Conservation (phyloP, 768 basidiomycete species). For the Lactarius sp. region DNA sequence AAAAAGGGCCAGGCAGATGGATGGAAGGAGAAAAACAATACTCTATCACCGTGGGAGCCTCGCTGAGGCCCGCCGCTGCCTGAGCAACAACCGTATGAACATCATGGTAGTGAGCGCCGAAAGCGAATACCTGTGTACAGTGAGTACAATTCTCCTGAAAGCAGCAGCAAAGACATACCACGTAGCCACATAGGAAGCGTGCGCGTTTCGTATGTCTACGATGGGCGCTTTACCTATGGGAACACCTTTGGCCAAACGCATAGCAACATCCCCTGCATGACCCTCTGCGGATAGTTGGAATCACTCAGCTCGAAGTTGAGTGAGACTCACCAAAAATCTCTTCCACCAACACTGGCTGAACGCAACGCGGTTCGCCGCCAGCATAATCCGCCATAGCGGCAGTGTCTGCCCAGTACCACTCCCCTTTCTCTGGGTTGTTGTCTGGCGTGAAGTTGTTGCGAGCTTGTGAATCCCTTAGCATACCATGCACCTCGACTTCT, state of each 20-base stretch:
- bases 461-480: slow-evolving; percentile 74
- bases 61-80: slow-evolving; percentile 47
- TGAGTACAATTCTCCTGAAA: not conserved
- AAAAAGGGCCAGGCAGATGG: not conserved
- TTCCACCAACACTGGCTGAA: slow-evolving; percentile 89
- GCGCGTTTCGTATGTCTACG: slow-evolving; percentile 88
- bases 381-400: slow-evolving; percentile 71
- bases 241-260: slow-evolving; percentile 58
- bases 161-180: slow-evolving; percentile 51
- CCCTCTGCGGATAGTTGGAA: slow-evolving; percentile 55
- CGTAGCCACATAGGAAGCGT: slow-evolving; percentile 91
- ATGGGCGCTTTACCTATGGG: slow-evolving; percentile 81
- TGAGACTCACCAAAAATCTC: slow-evolving; percentile 75
- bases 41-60: slow-evolving; percentile 49
- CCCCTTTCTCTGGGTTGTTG: slow-evolving; percentile 70
- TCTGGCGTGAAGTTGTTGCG: slow-evolving; percentile 84
- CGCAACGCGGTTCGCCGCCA: slow-evolving; percentile 63
- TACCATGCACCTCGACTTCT: slow-evolving; percentile 74
- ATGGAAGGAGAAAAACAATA: not conserved
- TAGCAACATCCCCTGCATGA: slow-evolving; percentile 67
- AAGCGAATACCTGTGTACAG: slow-evolving; percentile 69
- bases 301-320: not conserved
- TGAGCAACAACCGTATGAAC: slow-evolving; percentile 64
- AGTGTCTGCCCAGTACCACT: slow-evolving; percentile 93
- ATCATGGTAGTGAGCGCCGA: slow-evolving; percentile 81